Percentiles rank a stretch among this genome's conserved stretches.
Evolutionary conservation across 768 basidiomycete species (phyloP).

Genomic region (Hygrocybe punicea): DNA sequence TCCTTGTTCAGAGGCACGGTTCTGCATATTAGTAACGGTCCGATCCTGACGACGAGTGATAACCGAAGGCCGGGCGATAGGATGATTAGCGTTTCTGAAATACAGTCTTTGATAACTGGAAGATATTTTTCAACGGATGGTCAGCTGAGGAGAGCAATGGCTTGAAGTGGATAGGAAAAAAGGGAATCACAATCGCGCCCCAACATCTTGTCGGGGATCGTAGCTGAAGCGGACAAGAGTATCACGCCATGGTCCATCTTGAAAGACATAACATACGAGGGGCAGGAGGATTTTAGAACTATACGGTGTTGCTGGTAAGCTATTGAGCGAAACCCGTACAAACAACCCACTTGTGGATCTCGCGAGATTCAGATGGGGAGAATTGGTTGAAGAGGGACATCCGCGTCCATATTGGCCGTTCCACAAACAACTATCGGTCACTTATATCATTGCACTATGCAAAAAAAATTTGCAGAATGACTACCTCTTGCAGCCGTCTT

Average conservation of each 20-base stretch:
- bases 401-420: slow-evolving; percentile 89
- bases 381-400: slow-evolving; percentile 82
- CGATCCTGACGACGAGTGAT: slow-evolving; percentile 62
- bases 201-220: slow-evolving; percentile 75
- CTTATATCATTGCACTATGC: neutral
- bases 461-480: neutral
- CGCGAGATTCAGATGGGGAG: slow-evolving; percentile 57
- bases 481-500: slow-evolving; percentile 52
- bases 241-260: slow-evolving; percentile 93
- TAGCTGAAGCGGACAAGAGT: slow-evolving; percentile 83
- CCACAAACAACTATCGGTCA: slow-evolving; percentile 57
- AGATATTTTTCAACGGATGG: neutral
- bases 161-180: too few species aligned
- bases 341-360: slow-evolving; percentile 68
- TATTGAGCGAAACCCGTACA: neutral
- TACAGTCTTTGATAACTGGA: slow-evolving; percentile 86
- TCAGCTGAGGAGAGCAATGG: slow-evolving; percentile 3
- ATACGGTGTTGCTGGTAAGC: neutral
- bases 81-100: slow-evolving; percentile 84
- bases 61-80: slow-evolving; percentile 74
- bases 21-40: slow-evolving; percentile 40
- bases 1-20: slow-evolving; percentile 39
- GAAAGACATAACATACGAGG: slow-evolving; percentile 80
- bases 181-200: slow-evolving; percentile 62
- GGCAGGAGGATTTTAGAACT: slow-evolving; percentile 84